Conservation (phyloP, 2,329 filamentous ascomycete genomes). For the Aureobasidium uvarum region DNA sequence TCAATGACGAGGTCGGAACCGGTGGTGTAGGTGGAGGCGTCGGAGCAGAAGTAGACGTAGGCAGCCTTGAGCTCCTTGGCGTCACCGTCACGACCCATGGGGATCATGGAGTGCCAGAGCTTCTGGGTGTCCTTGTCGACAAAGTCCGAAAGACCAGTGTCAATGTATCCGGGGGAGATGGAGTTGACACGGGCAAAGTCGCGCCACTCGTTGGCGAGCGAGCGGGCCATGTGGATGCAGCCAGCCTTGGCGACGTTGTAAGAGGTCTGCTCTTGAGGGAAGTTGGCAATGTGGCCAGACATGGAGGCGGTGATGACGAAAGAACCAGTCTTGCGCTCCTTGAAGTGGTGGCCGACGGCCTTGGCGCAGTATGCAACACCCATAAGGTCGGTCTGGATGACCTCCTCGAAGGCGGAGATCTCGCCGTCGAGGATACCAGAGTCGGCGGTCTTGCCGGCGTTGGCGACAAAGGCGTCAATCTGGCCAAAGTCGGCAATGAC, state of each 20-base stretch:
- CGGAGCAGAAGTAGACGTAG: constrained; percentile 55
- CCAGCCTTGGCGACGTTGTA: constrained; percentile 67
- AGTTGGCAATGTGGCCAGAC: constrained; percentile 83
- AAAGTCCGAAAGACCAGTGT: constrained; percentile 66
- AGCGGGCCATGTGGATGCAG: constrained; percentile 62
- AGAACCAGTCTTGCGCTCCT: constrained; percentile 61
- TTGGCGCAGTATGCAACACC: constrained; percentile 83
- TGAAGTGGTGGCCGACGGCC: constrained; percentile 79
- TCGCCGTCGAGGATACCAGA: constrained; percentile 66
- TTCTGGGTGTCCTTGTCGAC: constrained; percentile 58
- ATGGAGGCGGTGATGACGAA: constrained; percentile 69
- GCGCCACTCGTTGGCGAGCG: constrained; percentile 67
- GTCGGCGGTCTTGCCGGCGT: constrained; percentile 69
- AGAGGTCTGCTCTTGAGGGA: constrained; percentile 65
- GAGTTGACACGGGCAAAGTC: constrained; percentile 67
- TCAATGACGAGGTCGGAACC: constrained; percentile 53
- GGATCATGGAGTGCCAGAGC: constrained; percentile 60
- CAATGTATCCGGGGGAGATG: constrained; percentile 67
- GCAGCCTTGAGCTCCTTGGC: constrained; percentile 65
- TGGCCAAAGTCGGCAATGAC: constrained; percentile 68
- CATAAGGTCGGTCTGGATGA: constrained; percentile 84
- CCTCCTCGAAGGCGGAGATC: constrained; percentile 69
- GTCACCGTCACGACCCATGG: constrained; percentile 60
- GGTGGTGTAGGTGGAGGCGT: constrained; percentile 53
- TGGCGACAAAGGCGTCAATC: constrained; percentile 66